Evolutionary conservation across 768 basidiomycete species (phyloP).

Genomic region (Galerina marginata): DNA sequence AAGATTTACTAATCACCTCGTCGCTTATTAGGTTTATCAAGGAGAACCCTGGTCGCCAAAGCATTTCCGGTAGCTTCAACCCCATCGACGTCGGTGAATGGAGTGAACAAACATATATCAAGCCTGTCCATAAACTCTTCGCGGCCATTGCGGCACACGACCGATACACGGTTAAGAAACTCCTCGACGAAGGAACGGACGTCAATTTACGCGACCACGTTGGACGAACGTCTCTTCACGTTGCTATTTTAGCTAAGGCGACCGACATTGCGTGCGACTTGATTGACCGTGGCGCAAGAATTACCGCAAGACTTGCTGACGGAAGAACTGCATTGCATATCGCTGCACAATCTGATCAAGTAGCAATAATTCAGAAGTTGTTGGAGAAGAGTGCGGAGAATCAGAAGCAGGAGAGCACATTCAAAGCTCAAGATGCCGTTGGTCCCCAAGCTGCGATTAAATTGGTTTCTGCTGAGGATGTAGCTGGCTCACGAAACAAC

Average conservation of each 20-base stretch:
- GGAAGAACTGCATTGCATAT: conserved; percentile 62
- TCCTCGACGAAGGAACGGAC: conserved; percentile 46
- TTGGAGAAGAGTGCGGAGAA: conserved; percentile 53
- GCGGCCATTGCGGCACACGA: conserved; percentile 54
- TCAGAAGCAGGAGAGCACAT: conserved; percentile 30
- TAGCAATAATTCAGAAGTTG: conserved; percentile 51
- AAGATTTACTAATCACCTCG: too few relatives aligned
- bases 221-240: conserved; percentile 62
- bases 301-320: conserved; percentile 61
- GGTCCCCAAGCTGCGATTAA: conserved; percentile 15
- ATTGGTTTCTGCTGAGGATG: conserved; percentile 49
- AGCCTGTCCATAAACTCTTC: conserved; percentile 59
- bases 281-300: conserved; percentile 59
- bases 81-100: conserved; percentile 73
- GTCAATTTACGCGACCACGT: conserved; percentile 64
- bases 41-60: conserved; percentile 66
- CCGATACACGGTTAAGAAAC: conserved; percentile 38
- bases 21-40: conserved; percentile 48
- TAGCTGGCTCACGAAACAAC: conserved; percentile 53
- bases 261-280: conserved; percentile 53
- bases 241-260: conserved; percentile 55
- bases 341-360: conserved; percentile 54
- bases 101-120: conserved; percentile 65
- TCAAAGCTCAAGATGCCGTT: conserved; percentile 25
- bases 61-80: conserved; percentile 66